Evolutionary conservation across 2,329 filamentous ascomycete genomes (phyloP), one percentile per base, ranked within the genome.

Genomic region (Neofusicoccum ribis): DNA sequence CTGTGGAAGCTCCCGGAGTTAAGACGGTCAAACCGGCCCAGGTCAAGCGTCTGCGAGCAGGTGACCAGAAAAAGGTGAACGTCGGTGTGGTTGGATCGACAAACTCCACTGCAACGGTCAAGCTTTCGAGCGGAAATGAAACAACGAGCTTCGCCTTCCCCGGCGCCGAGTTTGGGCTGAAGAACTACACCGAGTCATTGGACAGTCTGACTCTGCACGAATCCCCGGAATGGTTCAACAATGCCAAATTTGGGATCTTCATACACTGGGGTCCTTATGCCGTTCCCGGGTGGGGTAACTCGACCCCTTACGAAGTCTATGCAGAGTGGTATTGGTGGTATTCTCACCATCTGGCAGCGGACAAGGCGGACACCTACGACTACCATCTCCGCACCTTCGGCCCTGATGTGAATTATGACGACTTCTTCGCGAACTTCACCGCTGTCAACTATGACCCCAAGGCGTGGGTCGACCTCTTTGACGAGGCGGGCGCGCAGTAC

Each of bases 221-320:
- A 70, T 79, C 79, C 14, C 84, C 84, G 0, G 75, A 79, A 5
- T 87, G 85, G 85, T 88, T 81, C 68, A 78, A 84, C 63, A 77
- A 81, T 47, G 82, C 78, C 23, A 88, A 88, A 65, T 88, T 79
- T 67, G 85, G 86, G 0, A 87, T 88, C 43, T 87, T 88, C 69
- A 84, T 87, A 46, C 85, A 87, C 66, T 87, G 85, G 84, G 85
- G 85, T 0, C 76, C 81, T 0, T 88, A 86, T 68, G 73, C 83
- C 0, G 84, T 87, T 0, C 82, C 85, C 0, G 84, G 81, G 3
- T 88, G 85, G 84, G 85, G 85, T 1, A 80, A 81, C 47, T 68
- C 68, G 2, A 72, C 72, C 8, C 67, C 74, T 3, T 77, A 79
- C 56, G 81, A 81, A 67, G 71, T 68, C 31, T 81, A 78, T 64